Evolutionary conservation across 169 alveolate species (phyloP).

Genomic region (Amoebophrya sp.): DNA sequence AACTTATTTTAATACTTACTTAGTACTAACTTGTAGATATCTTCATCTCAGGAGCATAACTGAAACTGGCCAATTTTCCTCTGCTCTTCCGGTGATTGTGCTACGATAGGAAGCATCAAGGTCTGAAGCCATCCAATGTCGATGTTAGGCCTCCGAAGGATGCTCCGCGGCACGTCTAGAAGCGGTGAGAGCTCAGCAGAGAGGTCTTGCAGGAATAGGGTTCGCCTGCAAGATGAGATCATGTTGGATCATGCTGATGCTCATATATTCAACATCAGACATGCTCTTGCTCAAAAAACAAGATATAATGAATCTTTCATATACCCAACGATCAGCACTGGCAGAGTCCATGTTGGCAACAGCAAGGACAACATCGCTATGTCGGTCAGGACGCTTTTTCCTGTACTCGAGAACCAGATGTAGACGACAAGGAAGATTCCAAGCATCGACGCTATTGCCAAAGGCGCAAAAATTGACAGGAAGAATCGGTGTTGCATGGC

Average conservation of each 20-base stretch:
- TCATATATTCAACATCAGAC: no score
- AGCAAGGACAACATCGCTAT: neutral
- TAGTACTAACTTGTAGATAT: no score
- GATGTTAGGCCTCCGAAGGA: neutral
- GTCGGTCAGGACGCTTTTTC: neutral
- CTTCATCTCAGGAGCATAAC: no score
- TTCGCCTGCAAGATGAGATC: no score
- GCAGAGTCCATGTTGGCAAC: neutral
- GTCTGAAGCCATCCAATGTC: neutral
- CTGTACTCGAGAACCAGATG: neutral
- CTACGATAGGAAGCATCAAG: no score
- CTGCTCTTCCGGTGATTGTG: no score
- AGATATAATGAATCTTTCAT: neutral
- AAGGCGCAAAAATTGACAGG: neutral
- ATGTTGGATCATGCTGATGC: no score
- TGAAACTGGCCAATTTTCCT: no score
- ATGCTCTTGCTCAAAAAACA: no score
- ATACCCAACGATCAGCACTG: neutral
- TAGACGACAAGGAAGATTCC: neutral
- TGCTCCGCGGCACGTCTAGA: neutral
- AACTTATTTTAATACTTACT: no score
- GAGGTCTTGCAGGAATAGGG: neutral
- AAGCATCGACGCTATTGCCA: neutral
- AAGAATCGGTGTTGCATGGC: neutral
- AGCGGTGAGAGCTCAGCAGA: neutral